phyloP scores from a whole-genome alignment of 2,329 filamentous ascomycete species.

The Rutstroemia sp. region DNA sequence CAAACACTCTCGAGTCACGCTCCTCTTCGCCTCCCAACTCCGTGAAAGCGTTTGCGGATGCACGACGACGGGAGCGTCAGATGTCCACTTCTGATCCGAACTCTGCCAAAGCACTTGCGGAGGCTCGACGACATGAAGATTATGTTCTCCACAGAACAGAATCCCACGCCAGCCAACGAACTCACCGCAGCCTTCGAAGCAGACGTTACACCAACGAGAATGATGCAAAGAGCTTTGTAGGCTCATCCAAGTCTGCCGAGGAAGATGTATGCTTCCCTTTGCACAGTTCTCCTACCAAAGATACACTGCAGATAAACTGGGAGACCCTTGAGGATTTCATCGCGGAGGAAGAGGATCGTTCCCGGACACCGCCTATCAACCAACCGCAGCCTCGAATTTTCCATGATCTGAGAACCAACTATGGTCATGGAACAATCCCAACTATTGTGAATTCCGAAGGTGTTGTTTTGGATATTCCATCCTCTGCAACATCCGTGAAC shows the following conservation, averaged over 20 bases:
- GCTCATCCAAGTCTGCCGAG: slow-evolving; percentile 65
- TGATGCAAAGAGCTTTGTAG: slow-evolving; percentile 53
- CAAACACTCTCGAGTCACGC: slow-evolving; percentile 53
- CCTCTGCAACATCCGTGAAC: slow-evolving; percentile 36
- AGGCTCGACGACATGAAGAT: slow-evolving; percentile 67
- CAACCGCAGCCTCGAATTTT: slow-evolving; percentile 27
- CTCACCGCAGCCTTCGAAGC: slow-evolving; percentile 46
- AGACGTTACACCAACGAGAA: slow-evolving; percentile 53
- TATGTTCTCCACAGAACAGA: slow-evolving; percentile 59
- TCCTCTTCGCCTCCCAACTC: slow-evolving; percentile 90
- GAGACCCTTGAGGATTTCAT: slow-evolving; percentile 93
- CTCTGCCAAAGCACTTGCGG: slow-evolving; percentile 90
- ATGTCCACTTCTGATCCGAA: slow-evolving; percentile 60
- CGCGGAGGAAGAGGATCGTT: slow-evolving; percentile 49
- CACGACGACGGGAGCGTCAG: slow-evolving; percentile 72
- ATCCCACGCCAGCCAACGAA: slow-evolving; percentile 61
- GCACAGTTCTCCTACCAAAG: slow-evolving; percentile 61
- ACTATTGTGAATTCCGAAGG: slow-evolving; percentile 41
- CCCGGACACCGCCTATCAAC: slow-evolving; percentile 29
- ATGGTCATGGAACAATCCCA: slow-evolving; percentile 5
- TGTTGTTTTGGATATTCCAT: slow-evolving; percentile 48
- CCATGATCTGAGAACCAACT: slow-evolving; percentile 26
- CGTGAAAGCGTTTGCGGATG: slow-evolving; percentile 92
- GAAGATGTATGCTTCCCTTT: slow-evolving; percentile 83
- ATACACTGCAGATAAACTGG: slow-evolving; percentile 80